Evolutionary conservation across 208 protist genomes (phyloP).

Genomic region (Crithidia mellificae): DNA sequence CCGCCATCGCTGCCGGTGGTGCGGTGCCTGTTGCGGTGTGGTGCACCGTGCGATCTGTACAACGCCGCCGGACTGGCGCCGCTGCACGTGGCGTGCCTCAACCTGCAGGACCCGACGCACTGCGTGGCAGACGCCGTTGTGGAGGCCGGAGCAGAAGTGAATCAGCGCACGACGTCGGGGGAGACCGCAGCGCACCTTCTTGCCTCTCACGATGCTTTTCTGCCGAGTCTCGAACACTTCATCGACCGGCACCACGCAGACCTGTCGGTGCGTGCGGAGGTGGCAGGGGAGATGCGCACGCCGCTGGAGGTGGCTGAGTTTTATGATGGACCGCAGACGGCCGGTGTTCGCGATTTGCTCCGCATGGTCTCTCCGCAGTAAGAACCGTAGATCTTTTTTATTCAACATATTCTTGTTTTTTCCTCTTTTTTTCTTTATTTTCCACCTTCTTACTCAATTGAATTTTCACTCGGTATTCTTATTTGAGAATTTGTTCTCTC

Average conservation of each 20-base stretch:
- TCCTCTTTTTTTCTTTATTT: too few relatives aligned
- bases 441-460: neutral
- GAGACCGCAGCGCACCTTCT: conserved; percentile 40
- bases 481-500: too few relatives aligned
- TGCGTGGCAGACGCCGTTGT: conserved; percentile 22
- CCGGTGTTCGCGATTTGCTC: neutral
- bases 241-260: conserved; percentile 13
- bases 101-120: conserved; percentile 19
- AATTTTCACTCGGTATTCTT: neutral
- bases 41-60: conserved; percentile 7
- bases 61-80: conserved; percentile 32
- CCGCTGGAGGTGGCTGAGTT: conserved; percentile 31
- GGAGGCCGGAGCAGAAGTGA: conserved; percentile 15
- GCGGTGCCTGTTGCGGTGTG: conserved; percentile 18
- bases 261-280: conserved; percentile 15
- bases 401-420: conserved; percentile 21
- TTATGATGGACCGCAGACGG: neutral
- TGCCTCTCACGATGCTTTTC: conserved; percentile 27
- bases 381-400: too few relatives aligned
- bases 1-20: conserved; percentile 19
- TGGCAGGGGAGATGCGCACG: conserved; percentile 32
- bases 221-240: conserved; percentile 26
- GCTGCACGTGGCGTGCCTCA: conserved; percentile 40
- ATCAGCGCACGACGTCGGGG: conserved; percentile 23
- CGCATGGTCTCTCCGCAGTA: conserved; percentile 4